A percentile compares a stretch with the other conserved stretches of the same genome.
Conservation (phyloP, 106 monocot genomes). For the Allium sativum region DNA sequence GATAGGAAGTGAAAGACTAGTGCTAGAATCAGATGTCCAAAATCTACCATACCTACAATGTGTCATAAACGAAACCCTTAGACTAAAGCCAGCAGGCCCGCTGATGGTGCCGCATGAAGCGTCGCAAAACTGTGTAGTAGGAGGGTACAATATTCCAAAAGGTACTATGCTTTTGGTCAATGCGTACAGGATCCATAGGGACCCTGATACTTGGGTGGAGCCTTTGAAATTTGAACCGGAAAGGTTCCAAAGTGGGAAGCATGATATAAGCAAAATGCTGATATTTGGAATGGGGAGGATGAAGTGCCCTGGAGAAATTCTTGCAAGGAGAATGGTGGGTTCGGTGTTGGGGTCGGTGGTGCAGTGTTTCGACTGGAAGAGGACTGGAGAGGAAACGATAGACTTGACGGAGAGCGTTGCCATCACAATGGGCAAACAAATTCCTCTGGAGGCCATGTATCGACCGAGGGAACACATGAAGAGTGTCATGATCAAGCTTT, state of each 20-base stretch:
- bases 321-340: slow-evolving; percentile 8
- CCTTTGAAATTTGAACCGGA: background rate
- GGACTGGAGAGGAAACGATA: slow-evolving; percentile 5
- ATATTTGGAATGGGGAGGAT: slow-evolving; percentile 15
- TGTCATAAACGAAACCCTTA: slow-evolving; percentile 8
- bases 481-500: background rate
- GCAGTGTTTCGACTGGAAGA: slow-evolving; percentile 22
- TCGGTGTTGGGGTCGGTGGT: slow-evolving; percentile 9
- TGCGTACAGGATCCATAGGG: slow-evolving; percentile 7
- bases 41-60: background rate
- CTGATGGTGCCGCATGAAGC: slow-evolving; percentile 5
- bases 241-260: background rate
- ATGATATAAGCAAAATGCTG: background rate
- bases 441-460: slow-evolving; percentile 10
- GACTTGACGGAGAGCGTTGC: slow-evolving; percentile 7
- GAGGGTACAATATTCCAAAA: slow-evolving; percentile 4
- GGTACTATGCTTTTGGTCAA: slow-evolving; percentile 1
- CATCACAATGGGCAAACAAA: background rate
- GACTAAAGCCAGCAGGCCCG: slow-evolving; percentile 3
- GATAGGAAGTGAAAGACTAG: slow-evolving; percentile 3
- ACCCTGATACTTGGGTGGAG: slow-evolving; percentile 1
- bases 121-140: background rate
- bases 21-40: slow-evolving; percentile 1
- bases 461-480: background rate
- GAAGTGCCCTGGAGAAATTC: slow-evolving; percentile 3